Conservation (phyloP, 2,329 filamentous ascomycete species). For the Aureobasidium uvarum region DNA sequence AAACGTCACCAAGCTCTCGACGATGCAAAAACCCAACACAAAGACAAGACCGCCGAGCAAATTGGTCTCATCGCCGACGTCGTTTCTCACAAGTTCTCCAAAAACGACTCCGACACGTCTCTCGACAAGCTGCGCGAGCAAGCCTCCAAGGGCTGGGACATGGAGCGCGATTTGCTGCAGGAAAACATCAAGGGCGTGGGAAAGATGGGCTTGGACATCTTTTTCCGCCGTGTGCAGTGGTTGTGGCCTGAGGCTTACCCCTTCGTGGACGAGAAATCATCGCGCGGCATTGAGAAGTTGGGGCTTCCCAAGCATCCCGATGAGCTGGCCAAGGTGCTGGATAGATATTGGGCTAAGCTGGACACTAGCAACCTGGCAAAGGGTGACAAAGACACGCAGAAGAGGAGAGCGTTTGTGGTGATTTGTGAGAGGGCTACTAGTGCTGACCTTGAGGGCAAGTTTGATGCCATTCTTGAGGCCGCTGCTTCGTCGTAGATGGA, state of each 20-base stretch:
- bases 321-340: slow-evolving; percentile 39
- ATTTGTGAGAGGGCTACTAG: slow-evolving; percentile 43
- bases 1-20: slow-evolving; percentile 43
- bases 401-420: slow-evolving; percentile 43
- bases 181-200: slow-evolving; percentile 45
- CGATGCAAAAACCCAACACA: slow-evolving; percentile 48
- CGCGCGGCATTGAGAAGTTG: slow-evolving; percentile 38
- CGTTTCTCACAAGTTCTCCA: slow-evolving; percentile 37
- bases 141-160: slow-evolving; percentile 34
- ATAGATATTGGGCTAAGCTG: slow-evolving; percentile 41
- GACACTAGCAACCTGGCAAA: slow-evolving; percentile 32
- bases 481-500: slow-evolving; percentile 28
- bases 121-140: slow-evolving; percentile 39
- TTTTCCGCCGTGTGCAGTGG: slow-evolving; percentile 45
- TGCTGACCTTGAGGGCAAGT: slow-evolving; percentile 42
- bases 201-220: slow-evolving; percentile 45
- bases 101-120: slow-evolving; percentile 36
- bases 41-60: slow-evolving; percentile 48
- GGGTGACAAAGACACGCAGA: slow-evolving; percentile 39
- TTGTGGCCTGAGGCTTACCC: slow-evolving; percentile 43
- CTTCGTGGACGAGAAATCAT: slow-evolving; percentile 42
- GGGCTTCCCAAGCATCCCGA: slow-evolving; percentile 41
- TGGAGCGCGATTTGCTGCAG: slow-evolving; percentile 38
- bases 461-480: slow-evolving; percentile 34
- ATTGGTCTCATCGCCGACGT: slow-evolving; percentile 39